Evolutionary conservation across 768 basidiomycete species (phyloP).

Genomic region (Suillus tomentosus): DNA sequence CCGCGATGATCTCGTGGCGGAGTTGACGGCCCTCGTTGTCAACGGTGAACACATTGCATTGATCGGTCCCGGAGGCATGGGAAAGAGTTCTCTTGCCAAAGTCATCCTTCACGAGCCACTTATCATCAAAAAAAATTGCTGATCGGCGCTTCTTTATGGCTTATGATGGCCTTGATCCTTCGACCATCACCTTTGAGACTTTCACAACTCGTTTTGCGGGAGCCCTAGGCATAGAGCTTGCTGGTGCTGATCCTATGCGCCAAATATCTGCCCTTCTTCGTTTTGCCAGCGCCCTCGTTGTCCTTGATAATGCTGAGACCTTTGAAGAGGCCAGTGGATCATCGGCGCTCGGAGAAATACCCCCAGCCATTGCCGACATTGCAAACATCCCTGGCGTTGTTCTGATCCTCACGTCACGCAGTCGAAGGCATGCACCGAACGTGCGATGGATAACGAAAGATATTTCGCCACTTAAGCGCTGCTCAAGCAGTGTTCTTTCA

Average conservation of each 20-base stretch:
- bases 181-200: background rate
- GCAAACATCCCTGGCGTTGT: background rate
- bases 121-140: background rate
- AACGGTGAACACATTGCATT: background rate
- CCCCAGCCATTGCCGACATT: background rate
- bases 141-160: slow-evolving; percentile 4
- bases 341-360: background rate
- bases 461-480: no score
- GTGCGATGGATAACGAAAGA: background rate
- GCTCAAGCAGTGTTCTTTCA: no score
- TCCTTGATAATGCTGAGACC: slow-evolving; percentile 8
- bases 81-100: slow-evolving; percentile 5
- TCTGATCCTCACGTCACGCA: slow-evolving; percentile 1
- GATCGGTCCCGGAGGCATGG: background rate
- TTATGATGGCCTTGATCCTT: background rate
- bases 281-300: background rate
- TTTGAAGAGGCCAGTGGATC: background rate
- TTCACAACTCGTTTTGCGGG: background rate
- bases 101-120: background rate
- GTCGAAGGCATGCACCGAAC: background rate
- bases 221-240: background rate
- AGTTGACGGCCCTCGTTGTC: background rate
- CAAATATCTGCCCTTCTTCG: background rate
- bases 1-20: background rate
- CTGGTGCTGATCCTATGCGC: background rate